Evolutionary conservation across 2,329 filamentous ascomycete species (phyloP).

Genomic region (Decorospora gaudefroyi): DNA sequence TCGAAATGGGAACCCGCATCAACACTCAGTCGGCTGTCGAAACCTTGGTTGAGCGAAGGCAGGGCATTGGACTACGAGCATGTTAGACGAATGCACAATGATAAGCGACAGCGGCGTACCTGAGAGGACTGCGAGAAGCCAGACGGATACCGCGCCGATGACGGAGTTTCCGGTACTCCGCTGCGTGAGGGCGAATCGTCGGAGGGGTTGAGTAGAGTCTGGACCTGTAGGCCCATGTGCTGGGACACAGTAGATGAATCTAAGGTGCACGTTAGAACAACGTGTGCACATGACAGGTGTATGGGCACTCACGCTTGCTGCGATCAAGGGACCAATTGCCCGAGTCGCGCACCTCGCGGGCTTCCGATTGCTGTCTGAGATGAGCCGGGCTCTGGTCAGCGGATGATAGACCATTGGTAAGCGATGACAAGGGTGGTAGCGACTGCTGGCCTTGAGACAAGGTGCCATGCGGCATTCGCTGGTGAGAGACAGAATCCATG

Average conservation of each 20-base stretch:
- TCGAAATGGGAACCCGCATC: constrained; percentile 57
- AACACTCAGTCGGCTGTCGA: constrained; percentile 55
- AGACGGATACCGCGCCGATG: constrained; percentile 45
- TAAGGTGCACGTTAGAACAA: constrained; percentile 26
- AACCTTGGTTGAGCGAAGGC: constrained; percentile 62
- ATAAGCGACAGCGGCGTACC: constrained; percentile 22
- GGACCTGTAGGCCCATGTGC: constrained; percentile 55
- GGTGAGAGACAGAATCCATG: constrained; percentile 42
- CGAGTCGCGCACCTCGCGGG: constrained; percentile 60
- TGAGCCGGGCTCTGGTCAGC: constrained; percentile 42
- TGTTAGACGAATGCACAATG: constrained; percentile 19
- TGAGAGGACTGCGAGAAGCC: constrained; percentile 30
- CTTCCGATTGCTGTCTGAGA: constrained; percentile 44
- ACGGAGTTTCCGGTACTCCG: constrained; percentile 51
- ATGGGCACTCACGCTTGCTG: constrained; percentile 56
- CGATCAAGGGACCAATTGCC: constrained; percentile 64
- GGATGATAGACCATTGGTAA: constrained; percentile 42
- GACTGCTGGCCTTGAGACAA: constrained; percentile 42
- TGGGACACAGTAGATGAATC: constrained; percentile 51
- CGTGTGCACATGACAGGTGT: constrained; percentile 6
- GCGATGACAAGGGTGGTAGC: constrained; percentile 47
- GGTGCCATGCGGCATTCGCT: constrained; percentile 25
- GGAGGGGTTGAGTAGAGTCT: constrained; percentile 54
- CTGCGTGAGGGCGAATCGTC: constrained; percentile 55
- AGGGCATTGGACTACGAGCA: constrained; percentile 48